These are phyloP conservation scores for Tirmania nivea DNA, from an alignment of 495 filamentous ascomycete species.

Conservation along the genomic window DNA sequence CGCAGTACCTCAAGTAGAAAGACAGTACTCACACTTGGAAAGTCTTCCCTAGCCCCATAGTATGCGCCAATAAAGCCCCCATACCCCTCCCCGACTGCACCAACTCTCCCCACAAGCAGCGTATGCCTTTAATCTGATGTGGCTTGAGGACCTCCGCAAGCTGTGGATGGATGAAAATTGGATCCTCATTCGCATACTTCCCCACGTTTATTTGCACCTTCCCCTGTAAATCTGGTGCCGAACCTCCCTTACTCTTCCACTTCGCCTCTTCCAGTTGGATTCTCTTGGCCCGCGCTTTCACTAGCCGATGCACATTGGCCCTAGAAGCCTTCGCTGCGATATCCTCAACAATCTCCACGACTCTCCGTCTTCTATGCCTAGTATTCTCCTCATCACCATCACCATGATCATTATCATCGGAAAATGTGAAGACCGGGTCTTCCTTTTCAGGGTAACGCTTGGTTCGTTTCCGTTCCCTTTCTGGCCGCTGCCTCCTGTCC, in stretches of 20 bases:
- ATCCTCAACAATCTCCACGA: background rate
- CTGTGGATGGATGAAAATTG: constrained; percentile 28
- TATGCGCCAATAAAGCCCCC: constrained; percentile 73
- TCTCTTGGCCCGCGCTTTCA: background rate
- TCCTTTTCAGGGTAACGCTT: too few species aligned
- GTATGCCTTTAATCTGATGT: constrained; percentile 49
- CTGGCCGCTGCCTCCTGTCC: too few species aligned
- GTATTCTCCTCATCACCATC: background rate
- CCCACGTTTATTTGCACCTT: constrained; percentile 9
- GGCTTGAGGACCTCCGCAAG: constrained; percentile 31
- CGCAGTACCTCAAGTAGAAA: background rate
- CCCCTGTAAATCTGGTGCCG: background rate
- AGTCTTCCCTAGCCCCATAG: constrained; percentile 88
- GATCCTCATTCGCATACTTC: constrained; percentile 7
- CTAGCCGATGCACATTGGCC: background rate
- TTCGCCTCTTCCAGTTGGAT: background rate
- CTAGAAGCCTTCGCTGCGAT: background rate
- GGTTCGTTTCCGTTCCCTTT: too few species aligned
- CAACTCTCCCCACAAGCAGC: constrained; percentile 78
- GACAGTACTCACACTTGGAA: constrained; percentile 46
- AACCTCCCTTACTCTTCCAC: background rate
- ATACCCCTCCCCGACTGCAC: constrained; percentile 30
- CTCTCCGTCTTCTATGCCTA: background rate
- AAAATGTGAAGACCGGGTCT: too few species aligned
- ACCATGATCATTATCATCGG: background rate